phyloP scores from a whole-genome alignment of 805 yeast species.

The Metschnikowia corniflorae region DNA sequence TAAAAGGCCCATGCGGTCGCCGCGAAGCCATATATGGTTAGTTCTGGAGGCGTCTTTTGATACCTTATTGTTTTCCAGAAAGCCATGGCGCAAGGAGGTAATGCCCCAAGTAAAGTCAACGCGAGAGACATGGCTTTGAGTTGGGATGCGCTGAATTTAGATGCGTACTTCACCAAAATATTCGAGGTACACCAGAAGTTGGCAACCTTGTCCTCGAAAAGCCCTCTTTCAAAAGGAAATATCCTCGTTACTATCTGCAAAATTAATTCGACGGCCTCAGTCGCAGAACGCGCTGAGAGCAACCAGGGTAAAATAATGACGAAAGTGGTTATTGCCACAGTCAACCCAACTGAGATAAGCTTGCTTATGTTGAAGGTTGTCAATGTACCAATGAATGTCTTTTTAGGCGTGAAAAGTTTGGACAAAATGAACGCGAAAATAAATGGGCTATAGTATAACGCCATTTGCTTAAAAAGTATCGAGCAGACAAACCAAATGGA shows the following conservation, averaged over 20 bases:
- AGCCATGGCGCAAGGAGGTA: slow-evolving; percentile 30
- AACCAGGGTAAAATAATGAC: slow-evolving; percentile 60
- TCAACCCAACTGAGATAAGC: slow-evolving; percentile 57
- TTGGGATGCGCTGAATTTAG: slow-evolving; percentile 49
- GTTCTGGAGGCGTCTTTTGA: slow-evolving; percentile 17
- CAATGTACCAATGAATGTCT: slow-evolving; percentile 20
- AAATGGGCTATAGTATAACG: slow-evolving; percentile 86
- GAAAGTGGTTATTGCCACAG: slow-evolving; percentile 55
- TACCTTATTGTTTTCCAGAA: slow-evolving; percentile 35
- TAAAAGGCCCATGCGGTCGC: slow-evolving; percentile 85
- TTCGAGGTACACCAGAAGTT: slow-evolving; percentile 97
- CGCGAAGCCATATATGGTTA: slow-evolving; percentile 62
- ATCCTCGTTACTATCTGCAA: slow-evolving; percentile 61
- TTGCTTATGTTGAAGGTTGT: slow-evolving; percentile 48
- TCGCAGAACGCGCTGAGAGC: slow-evolving; percentile 28
- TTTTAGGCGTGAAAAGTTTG: slow-evolving; percentile 23
- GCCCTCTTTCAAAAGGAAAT: slow-evolving; percentile 89
- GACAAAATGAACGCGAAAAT: slow-evolving; percentile 79
- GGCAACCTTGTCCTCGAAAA: slow-evolving; percentile 96
- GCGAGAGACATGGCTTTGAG: slow-evolving; percentile 57
- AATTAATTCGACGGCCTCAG: slow-evolving; percentile 34
- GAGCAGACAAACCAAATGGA: slow-evolving; percentile 76
- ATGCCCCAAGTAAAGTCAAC: slow-evolving; percentile 43
- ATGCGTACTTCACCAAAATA: slow-evolving; percentile 65
- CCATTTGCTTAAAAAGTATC: slow-evolving; percentile 90